These are phyloP conservation scores for Hibiscus syriacus DNA, from an alignment of 345 rosid species.

Conservation along the genomic window DNA sequence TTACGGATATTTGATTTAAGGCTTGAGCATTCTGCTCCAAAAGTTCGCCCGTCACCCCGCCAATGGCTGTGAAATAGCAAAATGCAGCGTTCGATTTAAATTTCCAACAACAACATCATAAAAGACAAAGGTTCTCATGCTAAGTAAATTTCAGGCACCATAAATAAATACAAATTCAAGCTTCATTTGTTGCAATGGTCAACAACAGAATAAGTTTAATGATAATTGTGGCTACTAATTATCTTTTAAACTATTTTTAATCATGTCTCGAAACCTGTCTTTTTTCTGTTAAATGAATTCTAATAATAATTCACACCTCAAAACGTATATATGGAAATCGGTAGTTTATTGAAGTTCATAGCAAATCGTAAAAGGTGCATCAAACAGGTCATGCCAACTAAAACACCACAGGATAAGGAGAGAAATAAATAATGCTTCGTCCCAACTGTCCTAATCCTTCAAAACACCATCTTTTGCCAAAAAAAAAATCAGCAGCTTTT, in stretches of 20 bases:
- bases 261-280: neutral
- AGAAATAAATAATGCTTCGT: neutral
- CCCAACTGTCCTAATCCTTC: neutral
- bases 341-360: neutral
- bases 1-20: constrained; percentile 43
- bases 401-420: neutral
- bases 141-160: neutral
- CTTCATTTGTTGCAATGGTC: neutral
- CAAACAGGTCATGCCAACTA: neutral
- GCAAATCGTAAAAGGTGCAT: neutral
- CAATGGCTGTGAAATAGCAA: constrained; percentile 34
- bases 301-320: neutral
- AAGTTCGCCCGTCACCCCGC: constrained; percentile 46
- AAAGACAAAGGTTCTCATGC: neutral
- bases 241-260: neutral
- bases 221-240: neutral
- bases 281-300: neutral
- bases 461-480: neutral
- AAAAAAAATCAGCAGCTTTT: neutral
- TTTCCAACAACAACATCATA: neutral
- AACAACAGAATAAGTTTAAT: neutral
- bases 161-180: neutral
- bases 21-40: constrained; percentile 50
- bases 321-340: neutral
- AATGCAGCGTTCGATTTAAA: neutral